These are phyloP conservation scores for Populus trichocarpa DNA, from an alignment of 441 rosid genomes.

Conservation along the genomic window DNA sequence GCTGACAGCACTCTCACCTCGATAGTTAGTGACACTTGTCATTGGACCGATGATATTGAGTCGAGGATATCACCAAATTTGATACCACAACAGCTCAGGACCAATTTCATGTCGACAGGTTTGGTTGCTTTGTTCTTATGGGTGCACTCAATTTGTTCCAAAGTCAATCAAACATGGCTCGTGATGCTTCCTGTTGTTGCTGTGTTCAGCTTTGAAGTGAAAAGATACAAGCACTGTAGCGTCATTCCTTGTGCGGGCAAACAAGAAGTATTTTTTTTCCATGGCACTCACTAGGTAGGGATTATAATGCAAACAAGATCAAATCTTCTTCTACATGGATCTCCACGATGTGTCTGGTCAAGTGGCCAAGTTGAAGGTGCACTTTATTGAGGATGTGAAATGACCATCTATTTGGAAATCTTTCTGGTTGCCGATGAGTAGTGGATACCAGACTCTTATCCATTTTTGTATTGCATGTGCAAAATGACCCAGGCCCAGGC, in stretches of 20 bases:
- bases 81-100: neutral
- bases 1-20: conserved; percentile 26
- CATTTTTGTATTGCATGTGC: conserved; percentile 3
- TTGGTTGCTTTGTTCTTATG: neutral
- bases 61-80: neutral
- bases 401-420: neutral
- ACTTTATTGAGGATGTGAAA: conserved; percentile 10
- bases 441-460: conserved; percentile 9
- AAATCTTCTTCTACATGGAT: neutral
- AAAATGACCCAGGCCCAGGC: neutral
- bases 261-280: neutral
- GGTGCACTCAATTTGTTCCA: neutral
- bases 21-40: conserved; percentile 14
- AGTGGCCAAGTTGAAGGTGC: conserved; percentile 26
- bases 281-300: neutral
- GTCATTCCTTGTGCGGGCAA: neutral
- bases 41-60: neutral
- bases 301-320: conserved; percentile 17
- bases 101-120: conserved; percentile 6
- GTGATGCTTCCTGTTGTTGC: conserved; percentile 15
- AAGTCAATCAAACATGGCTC: conserved; percentile 11
- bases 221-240: neutral
- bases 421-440: neutral
- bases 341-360: neutral
- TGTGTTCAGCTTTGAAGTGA: neutral